A percentile compares a stretch with the other conserved stretches of the same genome.
phyloP scores from a whole-genome alignment of 352 stramenopile genomes.

The Phytophthora cactorum region DNA sequence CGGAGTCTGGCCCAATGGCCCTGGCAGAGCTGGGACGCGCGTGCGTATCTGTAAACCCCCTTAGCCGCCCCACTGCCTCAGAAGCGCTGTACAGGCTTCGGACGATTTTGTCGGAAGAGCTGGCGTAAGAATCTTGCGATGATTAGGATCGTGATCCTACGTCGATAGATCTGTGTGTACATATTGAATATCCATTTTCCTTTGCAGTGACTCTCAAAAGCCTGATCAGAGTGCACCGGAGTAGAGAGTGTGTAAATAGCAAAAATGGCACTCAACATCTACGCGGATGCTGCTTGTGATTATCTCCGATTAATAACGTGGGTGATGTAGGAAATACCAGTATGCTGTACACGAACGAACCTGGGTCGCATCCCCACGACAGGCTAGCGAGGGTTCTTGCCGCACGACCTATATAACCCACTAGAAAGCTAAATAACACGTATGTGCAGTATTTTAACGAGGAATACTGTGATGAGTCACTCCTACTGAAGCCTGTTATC shows the following conservation, averaged over 20 bases:
- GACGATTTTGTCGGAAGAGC: conserved; percentile 28
- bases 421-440: too few species aligned
- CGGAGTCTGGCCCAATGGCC: conserved; percentile 12
- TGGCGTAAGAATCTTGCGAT: conserved; percentile 18
- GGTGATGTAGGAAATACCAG: too few species aligned
- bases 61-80: conserved; percentile 33
- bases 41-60: conserved; percentile 35
- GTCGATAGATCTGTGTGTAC: conserved; percentile 20
- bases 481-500: too few species aligned
- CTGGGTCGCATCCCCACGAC: too few species aligned
- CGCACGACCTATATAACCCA: too few species aligned
- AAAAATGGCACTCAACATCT: background rate
- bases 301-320: too few species aligned
- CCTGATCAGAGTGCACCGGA: too few species aligned
- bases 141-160: conserved; percentile 3
- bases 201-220: background rate
- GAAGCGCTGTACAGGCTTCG: conserved; percentile 49
- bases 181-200: conserved; percentile 17
- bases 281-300: too few species aligned
- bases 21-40: conserved; percentile 34
- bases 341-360: too few species aligned
- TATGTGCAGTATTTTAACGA: too few species aligned
- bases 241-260: conserved; percentile 11
- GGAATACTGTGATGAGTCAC: too few species aligned
- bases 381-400: too few species aligned